Evolutionary conservation across 2,329 filamentous ascomycete genomes (phyloP), one percentile per base, ranked within the genome.

Genomic region (Fusarium secorum): DNA sequence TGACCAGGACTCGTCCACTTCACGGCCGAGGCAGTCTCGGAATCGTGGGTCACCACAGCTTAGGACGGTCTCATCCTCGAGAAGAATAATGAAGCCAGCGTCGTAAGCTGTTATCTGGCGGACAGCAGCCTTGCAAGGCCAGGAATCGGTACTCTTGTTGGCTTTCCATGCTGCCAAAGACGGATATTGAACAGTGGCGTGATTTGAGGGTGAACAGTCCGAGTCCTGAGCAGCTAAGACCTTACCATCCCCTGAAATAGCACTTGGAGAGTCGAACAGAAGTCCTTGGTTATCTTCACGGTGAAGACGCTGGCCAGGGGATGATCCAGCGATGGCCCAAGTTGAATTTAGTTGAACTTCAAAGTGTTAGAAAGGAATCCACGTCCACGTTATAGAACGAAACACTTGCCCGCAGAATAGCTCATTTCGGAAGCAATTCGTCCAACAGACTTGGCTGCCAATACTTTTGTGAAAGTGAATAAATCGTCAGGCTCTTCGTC

Each of bases 1-100:
- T 59, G 73, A 85, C 81, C 74, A 79, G 9, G 80, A 76, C 6
- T 76, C 71, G 11, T 80, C 78, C 8, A 83, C 75, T 5, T 84
- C 80, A 22, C 90, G 84, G 9, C 87, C 89, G 1, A 92, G 84
- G 60, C 86, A 88, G 38, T 83, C 80, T 32, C 81, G 78, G 71
- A 88, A 90, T 20, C 90, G 85, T 49, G 84, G 79, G 71, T 92
- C 90, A 11, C 90, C 90, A 77, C 85, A 82, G 0, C 85, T 86
- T 68, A 81, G 83, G 30, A 88, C 85, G 4, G 78, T 75, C n/a
- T 83, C 84, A 15, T 82, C 75, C 2, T 81, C 60, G 4, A 83
- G 78, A 11, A 88, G 78, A 18, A 85, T 81, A 8, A 82, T 79
- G 72, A 88, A 87, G 3, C 86, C 86, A 1, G 83, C 79, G 45